Base-by-base conservation (phyloP, 495 filamentous ascomycete species). In the Hypoxylon rickii region DNA sequence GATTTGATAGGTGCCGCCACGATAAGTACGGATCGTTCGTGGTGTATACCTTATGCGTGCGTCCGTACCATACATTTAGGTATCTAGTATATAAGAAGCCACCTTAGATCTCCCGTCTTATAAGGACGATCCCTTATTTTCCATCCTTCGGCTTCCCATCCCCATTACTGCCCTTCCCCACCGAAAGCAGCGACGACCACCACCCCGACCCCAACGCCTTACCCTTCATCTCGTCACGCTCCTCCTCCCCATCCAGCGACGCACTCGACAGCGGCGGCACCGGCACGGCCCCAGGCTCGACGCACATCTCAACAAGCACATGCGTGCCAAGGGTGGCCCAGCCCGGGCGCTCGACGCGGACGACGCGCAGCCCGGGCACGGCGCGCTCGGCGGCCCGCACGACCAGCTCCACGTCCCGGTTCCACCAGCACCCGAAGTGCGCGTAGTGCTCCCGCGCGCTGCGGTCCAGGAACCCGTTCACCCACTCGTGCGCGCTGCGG, bases 341-440 rank as follows among this genome's bases (percentile, higher is more conserved):
- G 24, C 83, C 70, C 56, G 83, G 83, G 64, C 84, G 80, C 64
- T 85, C 76, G 18, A 95, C 72, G 47, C 73, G 73, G 17, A 89
- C 76, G 38, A 98, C 76, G 74, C 92, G 88, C 64, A 98, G 72
- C 16, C 90, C 93, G 53, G 88, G 92, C 56, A 92, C 83, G 58
- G 79, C 49, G 46, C 53, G 32, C 19, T 61, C 68, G 4, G 76
- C 75, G 26, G 70, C 71, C 24, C 56, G 71, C 32, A 97, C 84
- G 67, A 97, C 83, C 49, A 70, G 72, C 50, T 86, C 89, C 47
- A 98, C 87, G 78, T 98, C 94, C 44, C 90, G 78, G 72, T 98
- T 98, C 86, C 89, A 96, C 92, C 92, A 97, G 75, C 94, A 98
- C 7, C 95, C 94, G 79, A 91, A 90, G 43, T 83, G 79, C 52